A percentile compares a stretch with the other conserved stretches of the same genome.
phyloP scores from a whole-genome alignment of 148 eudicot genomes.

The Rhododendron ferrugineum region DNA sequence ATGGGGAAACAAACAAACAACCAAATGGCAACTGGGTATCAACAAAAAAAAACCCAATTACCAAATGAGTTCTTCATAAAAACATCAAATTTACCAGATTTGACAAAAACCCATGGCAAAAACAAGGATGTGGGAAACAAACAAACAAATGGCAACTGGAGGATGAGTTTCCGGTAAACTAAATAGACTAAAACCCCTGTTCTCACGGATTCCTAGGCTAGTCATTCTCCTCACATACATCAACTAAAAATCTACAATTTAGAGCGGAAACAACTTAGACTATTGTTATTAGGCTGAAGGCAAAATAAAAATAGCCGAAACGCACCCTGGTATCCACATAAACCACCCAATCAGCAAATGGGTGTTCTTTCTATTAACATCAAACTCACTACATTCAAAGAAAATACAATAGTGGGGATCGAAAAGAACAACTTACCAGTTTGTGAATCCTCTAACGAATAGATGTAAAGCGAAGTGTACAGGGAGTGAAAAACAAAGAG shows the following conservation, averaged over 20 bases:
- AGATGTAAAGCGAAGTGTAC: slow-evolving; percentile 57
- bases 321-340: not conserved
- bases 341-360: not conserved
- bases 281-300: too few relatives aligned
- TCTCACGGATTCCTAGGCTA: too few relatives aligned
- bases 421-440: slow-evolving; percentile 22
- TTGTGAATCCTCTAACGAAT: slow-evolving; percentile 36
- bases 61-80: not conserved
- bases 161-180: too few relatives aligned
- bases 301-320: too few relatives aligned
- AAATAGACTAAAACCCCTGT: not conserved
- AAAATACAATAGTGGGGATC: not conserved
- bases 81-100: not conserved
- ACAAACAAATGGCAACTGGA: not conserved
- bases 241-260: too few relatives aligned
- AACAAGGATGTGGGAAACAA: not conserved
- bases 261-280: not conserved
- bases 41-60: not conserved
- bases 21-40: not conserved
- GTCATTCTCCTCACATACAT: not conserved
- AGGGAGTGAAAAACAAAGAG: slow-evolving; percentile 65
- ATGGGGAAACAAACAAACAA: not conserved
- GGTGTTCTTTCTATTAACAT: not conserved
- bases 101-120: not conserved
- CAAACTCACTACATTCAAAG: not conserved